Evolutionary conservation across 2,329 filamentous ascomycete genomes (phyloP), one percentile per base, ranked within the genome.

Genomic region (Colletotrichum gloeosporioides): DNA sequence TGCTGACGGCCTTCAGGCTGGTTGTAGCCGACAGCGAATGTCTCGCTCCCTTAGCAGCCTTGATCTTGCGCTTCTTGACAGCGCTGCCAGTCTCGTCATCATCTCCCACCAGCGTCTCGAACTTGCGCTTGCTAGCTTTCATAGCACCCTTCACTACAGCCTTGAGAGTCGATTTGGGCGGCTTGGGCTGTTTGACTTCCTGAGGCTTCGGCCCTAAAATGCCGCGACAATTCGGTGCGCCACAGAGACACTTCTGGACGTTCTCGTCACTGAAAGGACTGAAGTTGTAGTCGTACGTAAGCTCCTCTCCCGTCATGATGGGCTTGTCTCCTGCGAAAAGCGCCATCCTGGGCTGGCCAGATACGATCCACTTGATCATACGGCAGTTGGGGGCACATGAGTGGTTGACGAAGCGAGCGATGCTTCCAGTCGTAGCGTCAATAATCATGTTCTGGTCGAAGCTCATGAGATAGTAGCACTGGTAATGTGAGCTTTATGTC

Each of bases 371-470:
- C 84, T 98, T 99, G 81, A 98, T 95, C 96, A 99, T 99, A 78
- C 94, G 92, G 86, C 96, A 99, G 83, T 99, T 99, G 4, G 97
- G 97, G 73, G 95, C 94, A 86, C 97, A 99, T 22, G 96, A 98
- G 84, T 99, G 97, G 83, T 99, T 99, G 83, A 99, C 96, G 84
- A 99, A 99, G 72, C 97, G 94, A 81, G 97, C 96, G 85, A 99
- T 98, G 79, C 95, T 98, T 81, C 97, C 97, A 72, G 95, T 95
- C 32, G 96, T 98, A 39, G 96, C 97, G 87, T 99, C 97, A 79
- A 99, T 98, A 81, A 99, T 98, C 93, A 99, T 97, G 85, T 98
- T 97, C 84, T 98, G 96, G 82, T 99, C 96, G 83, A 99, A 98
- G 72, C 95, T 96, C 97, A 99, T 99, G 66, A 99, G 89, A 84